These are phyloP conservation scores for Marasmius fiardii DNA, from an alignment of 1,284 basidiomycete species.

Conservation along the genomic window DNA sequence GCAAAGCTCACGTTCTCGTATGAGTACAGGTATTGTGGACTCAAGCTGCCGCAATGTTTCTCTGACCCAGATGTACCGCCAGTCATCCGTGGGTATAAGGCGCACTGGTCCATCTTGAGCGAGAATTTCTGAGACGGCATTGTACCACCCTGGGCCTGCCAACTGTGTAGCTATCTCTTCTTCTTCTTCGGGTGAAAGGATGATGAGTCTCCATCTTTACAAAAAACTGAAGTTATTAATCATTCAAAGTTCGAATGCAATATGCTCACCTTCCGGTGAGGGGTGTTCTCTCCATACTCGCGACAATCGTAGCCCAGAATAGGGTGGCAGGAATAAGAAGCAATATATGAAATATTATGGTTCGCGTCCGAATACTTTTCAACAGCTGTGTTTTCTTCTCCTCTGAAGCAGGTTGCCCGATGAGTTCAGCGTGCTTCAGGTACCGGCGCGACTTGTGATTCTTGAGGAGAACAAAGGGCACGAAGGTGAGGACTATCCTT, in stretches of 20 bases:
- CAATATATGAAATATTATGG: slow-evolving; percentile 52
- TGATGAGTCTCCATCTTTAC: slow-evolving; percentile 78
- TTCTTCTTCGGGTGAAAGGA: slow-evolving; percentile 89
- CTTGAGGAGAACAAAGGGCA: slow-evolving; percentile 60
- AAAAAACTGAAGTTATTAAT: background rate
- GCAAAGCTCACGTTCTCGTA: slow-evolving; percentile 49
- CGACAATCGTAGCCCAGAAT: slow-evolving; percentile 73
- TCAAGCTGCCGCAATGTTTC: slow-evolving; percentile 75
- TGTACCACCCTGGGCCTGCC: slow-evolving; percentile 81
- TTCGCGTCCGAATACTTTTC: slow-evolving; percentile 45
- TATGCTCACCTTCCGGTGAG: slow-evolving; percentile 74
- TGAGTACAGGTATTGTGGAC: slow-evolving; percentile 60
- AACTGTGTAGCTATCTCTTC: slow-evolving; percentile 78
- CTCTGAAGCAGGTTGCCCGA: slow-evolving; percentile 46
- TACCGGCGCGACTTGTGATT: slow-evolving; percentile 49
- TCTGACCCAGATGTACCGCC: slow-evolving; percentile 83
- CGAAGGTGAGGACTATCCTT: slow-evolving; percentile 68
- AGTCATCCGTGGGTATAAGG: slow-evolving; percentile 69
- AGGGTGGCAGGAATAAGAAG: slow-evolving; percentile 65
- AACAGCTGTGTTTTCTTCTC: slow-evolving; percentile 46
- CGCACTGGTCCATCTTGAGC: slow-evolving; percentile 61
- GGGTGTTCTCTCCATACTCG: slow-evolving; percentile 79
- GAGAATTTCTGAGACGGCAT: slow-evolving; percentile 76
- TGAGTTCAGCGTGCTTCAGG: slow-evolving; percentile 50
- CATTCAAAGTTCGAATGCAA: background rate